Evolutionary conservation across 129 eudicot genomes (phyloP).

Genomic region (Ambrosia artemisiifolia): DNA sequence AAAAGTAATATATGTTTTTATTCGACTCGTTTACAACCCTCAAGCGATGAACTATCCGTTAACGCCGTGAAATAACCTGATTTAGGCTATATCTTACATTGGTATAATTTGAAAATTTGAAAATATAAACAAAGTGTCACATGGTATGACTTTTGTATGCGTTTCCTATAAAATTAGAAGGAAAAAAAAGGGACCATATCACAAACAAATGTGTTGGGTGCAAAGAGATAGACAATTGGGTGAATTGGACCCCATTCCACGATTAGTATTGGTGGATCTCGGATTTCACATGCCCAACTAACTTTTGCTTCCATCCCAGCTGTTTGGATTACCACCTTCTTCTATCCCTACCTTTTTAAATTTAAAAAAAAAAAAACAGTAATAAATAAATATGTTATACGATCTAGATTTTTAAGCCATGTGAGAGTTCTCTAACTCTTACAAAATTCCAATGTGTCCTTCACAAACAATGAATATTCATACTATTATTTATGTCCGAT

Average conservation of each 20-base stretch:
- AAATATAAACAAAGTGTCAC: constrained; percentile 4
- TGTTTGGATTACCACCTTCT: constrained; percentile 4
- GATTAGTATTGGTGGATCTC: constrained; percentile 26
- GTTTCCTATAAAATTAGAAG: not conserved
- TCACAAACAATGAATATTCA: not conserved
- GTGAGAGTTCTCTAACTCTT: not conserved
- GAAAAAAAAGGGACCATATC: not conserved
- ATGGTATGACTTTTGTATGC: not conserved
- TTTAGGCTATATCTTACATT: too few species aligned
- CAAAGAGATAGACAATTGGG: constrained; percentile 11
- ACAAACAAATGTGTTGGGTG: not conserved
- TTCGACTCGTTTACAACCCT: too few species aligned
- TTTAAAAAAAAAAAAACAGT: not conserved
- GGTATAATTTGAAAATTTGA: too few species aligned
- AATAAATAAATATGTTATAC: not conserved
- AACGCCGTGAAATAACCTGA: too few species aligned
- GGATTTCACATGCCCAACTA: constrained; percentile 27
- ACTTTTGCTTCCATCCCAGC: constrained; percentile 11
- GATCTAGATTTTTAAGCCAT: not conserved
- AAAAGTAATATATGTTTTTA: too few species aligned
- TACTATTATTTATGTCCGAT: not conserved
- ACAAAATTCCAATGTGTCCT: not conserved
- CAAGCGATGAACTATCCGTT: too few species aligned
- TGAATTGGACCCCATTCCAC: constrained; percentile 21
- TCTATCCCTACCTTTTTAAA: not conserved